A percentile compares a stretch with the other conserved stretches of the same genome.
These are phyloP conservation scores for Flueggea neowawraea DNA, from an alignment of 441 rosid genomes.

Conservation along the genomic window DNA sequence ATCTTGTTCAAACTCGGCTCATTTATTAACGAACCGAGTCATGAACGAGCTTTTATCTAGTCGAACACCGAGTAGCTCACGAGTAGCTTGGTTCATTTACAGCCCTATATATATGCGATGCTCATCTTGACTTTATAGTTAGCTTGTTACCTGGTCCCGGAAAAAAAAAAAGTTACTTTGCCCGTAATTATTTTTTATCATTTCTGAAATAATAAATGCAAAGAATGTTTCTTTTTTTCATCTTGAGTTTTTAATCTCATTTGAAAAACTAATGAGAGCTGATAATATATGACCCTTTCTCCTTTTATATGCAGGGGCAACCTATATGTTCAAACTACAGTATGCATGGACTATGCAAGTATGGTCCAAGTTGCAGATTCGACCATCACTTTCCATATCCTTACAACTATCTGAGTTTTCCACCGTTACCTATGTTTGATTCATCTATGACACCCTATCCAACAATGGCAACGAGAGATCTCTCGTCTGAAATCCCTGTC, in stretches of 20 bases:
- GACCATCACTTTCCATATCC: conserved; percentile 63
- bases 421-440: conserved; percentile 36
- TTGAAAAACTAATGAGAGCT: no score
- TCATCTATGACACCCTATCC: conserved; percentile 38
- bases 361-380: conserved; percentile 62
- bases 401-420: conserved; percentile 34
- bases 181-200: neutral
- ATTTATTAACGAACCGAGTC: no score
- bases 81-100: no score
- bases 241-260: neutral
- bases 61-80: no score
- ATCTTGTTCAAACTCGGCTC: no score
- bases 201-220: neutral
- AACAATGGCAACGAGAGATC: conserved; percentile 31
- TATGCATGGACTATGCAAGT: conserved; percentile 65
- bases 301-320: conserved; percentile 54
- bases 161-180: no score
- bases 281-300: neutral
- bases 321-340: conserved; percentile 56
- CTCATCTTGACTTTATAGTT: no score
- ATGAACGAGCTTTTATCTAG: no score
- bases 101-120: no score
- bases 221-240: neutral
- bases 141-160: neutral
- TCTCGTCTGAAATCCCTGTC: conserved; percentile 28